Base-by-base conservation (phyloP, 495 filamentous ascomycete genomes). In the Ascodesmis nigricans region DNA sequence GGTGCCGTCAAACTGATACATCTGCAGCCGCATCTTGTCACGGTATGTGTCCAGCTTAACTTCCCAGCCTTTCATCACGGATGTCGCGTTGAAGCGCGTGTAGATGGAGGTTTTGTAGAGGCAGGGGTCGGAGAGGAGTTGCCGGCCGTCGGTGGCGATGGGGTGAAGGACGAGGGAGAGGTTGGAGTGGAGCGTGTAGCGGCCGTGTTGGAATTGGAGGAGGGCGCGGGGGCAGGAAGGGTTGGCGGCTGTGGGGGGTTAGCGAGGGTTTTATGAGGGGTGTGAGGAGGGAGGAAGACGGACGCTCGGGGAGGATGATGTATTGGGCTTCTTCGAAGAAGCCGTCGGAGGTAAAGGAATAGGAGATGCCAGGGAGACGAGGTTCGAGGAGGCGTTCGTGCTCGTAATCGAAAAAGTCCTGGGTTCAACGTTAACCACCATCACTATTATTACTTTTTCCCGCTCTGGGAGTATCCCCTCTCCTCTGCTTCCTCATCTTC, bases 121-220 rank as follows among this genome's bases (percentile, higher is more conserved):
- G 52, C 77, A 83, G 11, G 75, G 74, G 35, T 73, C 58, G 3
- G 75, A 80, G 22, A 68, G 52, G 3, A 82, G 52, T 52, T 81
- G 73, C 29, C 77, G 64, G 9, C 77, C 77, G 50, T 83, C 77
- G 2, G 70, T 66, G 9, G 55, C 59, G 35, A 79, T 68, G 0
- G 78, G 77, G 0, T 52, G 60, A 27, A 81, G 56, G 7, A 51
- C 54, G 19, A 83, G 52, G 5, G 67, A 71, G 21, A 68, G 66
- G 25, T 60, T 57, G 33, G 66, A 45, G 9, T 29, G 36, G 23
- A 54, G 32, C 2, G 50, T 55, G 45, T 65, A 78, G 33, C 54
- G 63, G 20, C 78, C 77, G 49, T 83, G 77, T 46, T 83, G 77
- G 62, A 69, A 83, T 51, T 81, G 77, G 59, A 81, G 66, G 10